These are phyloP conservation scores for Dictyostelium brefeldianum DNA, from an alignment of 78 protist genomes.

Conservation along the genomic window DNA sequence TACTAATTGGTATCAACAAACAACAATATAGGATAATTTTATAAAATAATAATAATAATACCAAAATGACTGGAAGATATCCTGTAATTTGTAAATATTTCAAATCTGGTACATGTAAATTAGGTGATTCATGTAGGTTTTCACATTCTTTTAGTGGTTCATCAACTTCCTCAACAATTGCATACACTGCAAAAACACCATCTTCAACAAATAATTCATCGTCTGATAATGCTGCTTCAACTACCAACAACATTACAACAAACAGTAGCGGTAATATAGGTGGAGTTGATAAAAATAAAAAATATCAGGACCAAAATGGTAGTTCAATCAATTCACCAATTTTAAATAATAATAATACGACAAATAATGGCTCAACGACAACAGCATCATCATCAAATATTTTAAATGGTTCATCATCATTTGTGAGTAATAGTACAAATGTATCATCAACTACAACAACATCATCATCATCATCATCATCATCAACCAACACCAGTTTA, in stretches of 20 bases:
- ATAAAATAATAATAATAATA: background rate
- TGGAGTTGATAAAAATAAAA: background rate
- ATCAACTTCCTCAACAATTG: background rate
- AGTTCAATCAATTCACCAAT: background rate
- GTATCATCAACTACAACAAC: background rate
- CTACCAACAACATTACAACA: background rate
- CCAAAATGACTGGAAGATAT: slow-evolving; percentile 42
- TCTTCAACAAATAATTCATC: background rate
- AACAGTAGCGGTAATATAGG: slow-evolving; percentile 1
- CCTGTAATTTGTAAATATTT: slow-evolving; percentile 74
- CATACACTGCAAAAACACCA: slow-evolving; percentile 17
- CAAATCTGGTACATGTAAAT: slow-evolving; percentile 80
- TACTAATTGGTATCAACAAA: background rate
- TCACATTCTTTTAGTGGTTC: slow-evolving; percentile 47
- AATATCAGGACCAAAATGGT: background rate
- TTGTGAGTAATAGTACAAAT: background rate
- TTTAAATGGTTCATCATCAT: background rate
- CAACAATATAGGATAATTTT: background rate
- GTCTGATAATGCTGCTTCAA: no score
- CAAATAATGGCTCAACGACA: background rate
- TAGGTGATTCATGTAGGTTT: slow-evolving; percentile 78
- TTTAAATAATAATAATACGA: background rate
- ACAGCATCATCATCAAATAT: background rate
- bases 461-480: background rate
- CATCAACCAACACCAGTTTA: background rate